A percentile compares a stretch with the other conserved stretches of the same genome.
Conservation (phyloP, 2,329 filamentous ascomycete species). For the Chrysoporthe puriensis region DNA sequence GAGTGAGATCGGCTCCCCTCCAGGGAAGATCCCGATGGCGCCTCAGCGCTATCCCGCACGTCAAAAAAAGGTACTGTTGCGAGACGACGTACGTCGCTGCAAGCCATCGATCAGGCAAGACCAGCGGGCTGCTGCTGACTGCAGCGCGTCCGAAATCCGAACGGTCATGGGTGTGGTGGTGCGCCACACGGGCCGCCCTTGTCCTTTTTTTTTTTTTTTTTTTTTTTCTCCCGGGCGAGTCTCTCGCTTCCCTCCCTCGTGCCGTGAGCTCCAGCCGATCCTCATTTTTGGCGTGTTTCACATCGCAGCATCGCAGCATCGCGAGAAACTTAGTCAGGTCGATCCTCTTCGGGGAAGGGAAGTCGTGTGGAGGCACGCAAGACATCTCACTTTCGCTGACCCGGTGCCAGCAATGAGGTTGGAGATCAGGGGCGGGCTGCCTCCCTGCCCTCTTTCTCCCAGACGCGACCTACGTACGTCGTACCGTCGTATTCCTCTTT, state of each 20-base stretch:
- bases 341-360: constrained; percentile 14
- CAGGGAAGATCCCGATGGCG: constrained; percentile 27
- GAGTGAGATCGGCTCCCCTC: constrained; percentile 16
- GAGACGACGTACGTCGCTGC: constrained; percentile 3
- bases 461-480: background rate
- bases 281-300: constrained; percentile 27
- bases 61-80: constrained; percentile 20
- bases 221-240: background rate
- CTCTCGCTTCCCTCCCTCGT: background rate
- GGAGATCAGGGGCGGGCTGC: constrained; percentile 4
- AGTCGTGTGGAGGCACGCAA: constrained; percentile 6
- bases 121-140: background rate
- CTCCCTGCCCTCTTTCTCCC: constrained; percentile 6
- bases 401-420: constrained; percentile 2
- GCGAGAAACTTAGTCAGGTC: constrained; percentile 22
- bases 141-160: background rate
- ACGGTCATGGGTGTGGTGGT: background rate
- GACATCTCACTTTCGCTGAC: constrained; percentile 23
- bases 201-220: background rate
- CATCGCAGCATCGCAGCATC: constrained; percentile 8
- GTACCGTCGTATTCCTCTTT: background rate
- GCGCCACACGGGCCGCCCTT: constrained; percentile 2
- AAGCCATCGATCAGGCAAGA: background rate
- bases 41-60: constrained; percentile 19
- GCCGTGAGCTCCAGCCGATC: constrained; percentile 23